Percentiles rank a stretch among this genome's conserved stretches.
Evolutionary conservation across 2,329 filamentous ascomycete species (phyloP).

Genomic region (Verticillium nubilum): DNA sequence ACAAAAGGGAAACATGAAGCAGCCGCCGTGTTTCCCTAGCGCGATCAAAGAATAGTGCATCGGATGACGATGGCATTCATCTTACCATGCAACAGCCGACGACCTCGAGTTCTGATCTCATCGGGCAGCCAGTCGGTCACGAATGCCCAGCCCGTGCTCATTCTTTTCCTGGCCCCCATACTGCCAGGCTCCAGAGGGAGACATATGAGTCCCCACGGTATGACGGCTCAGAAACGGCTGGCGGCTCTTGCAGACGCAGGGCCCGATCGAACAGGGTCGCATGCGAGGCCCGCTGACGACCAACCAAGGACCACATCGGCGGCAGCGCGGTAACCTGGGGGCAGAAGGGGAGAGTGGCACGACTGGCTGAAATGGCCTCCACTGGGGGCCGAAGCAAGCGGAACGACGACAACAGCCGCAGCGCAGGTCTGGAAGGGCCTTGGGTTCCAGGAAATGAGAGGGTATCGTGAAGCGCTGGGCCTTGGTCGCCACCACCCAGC

Average conservation of each 20-base stretch:
- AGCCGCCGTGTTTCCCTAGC: neutral
- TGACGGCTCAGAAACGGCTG: neutral
- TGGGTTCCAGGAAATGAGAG: slow-evolving; percentile 22
- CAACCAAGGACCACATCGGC: slow-evolving; percentile 5
- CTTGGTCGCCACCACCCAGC: neutral
- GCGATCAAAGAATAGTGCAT: neutral
- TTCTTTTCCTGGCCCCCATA: neutral
- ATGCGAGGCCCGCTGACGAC: slow-evolving; percentile 10
- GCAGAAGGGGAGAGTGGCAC: neutral
- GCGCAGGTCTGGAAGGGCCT: slow-evolving; percentile 19
- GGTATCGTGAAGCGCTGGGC: slow-evolving; percentile 24
- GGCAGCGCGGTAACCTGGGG: neutral
- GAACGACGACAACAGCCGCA: slow-evolving; percentile 11
- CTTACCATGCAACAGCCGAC: neutral
- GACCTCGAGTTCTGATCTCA: slow-evolving; percentile 1
- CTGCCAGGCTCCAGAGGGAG: neutral
- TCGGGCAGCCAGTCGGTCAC: slow-evolving; percentile 1
- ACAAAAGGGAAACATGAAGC: neutral
- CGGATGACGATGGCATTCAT: neutral
- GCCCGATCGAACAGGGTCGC: slow-evolving; percentile 1
- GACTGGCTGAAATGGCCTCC: neutral
- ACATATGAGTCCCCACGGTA: neutral
- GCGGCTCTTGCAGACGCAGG: neutral
- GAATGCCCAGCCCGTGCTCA: neutral
- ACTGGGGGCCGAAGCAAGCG: neutral